Conservation (phyloP, 768 basidiomycete genomes). For the Phylloporus scabripes region DNA sequence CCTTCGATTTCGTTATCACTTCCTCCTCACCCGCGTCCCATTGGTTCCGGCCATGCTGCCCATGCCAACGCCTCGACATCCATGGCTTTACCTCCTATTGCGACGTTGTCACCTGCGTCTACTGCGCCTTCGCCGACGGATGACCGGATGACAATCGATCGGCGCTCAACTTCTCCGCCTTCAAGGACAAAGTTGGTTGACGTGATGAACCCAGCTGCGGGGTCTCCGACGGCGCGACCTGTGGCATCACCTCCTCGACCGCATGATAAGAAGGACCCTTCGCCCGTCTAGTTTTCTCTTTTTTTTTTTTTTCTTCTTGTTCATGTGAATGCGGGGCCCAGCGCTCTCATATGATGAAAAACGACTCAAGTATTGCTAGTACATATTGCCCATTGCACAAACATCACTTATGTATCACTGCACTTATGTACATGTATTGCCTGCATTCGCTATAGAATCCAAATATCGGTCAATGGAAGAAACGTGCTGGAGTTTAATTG, state of each 20-base stretch:
- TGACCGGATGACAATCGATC: constrained; percentile 32
- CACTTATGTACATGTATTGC: constrained; percentile 25
- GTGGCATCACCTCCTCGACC: constrained; percentile 50
- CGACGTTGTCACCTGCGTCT: constrained; percentile 59
- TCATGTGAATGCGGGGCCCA: constrained; percentile 1
- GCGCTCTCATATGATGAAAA: constrained; percentile 11
- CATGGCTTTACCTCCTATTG: constrained; percentile 69
- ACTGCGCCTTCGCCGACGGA: constrained; percentile 50
- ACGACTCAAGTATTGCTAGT: neutral
- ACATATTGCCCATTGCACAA: constrained; percentile 18
- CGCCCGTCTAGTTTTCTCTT: constrained; percentile 16
- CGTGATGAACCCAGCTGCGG: constrained; percentile 43
- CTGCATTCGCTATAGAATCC: constrained; percentile 16
- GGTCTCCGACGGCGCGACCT: constrained; percentile 48
- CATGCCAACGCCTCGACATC: constrained; percentile 33
- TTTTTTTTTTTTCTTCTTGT: constrained; percentile 11
- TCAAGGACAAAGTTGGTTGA: constrained; percentile 51
- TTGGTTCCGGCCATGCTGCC: constrained; percentile 53
- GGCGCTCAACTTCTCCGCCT: constrained; percentile 45
- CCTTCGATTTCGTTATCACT: constrained; percentile 57
- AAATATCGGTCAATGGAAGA: too few species aligned
- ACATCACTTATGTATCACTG: constrained; percentile 24
- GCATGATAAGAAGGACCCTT: constrained; percentile 30
- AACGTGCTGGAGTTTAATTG: too few species aligned
- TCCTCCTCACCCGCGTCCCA: constrained; percentile 71